Evolutionary conservation across 2,329 filamentous ascomycete species (phyloP).

Genomic region (Anisogramma anomala): DNA sequence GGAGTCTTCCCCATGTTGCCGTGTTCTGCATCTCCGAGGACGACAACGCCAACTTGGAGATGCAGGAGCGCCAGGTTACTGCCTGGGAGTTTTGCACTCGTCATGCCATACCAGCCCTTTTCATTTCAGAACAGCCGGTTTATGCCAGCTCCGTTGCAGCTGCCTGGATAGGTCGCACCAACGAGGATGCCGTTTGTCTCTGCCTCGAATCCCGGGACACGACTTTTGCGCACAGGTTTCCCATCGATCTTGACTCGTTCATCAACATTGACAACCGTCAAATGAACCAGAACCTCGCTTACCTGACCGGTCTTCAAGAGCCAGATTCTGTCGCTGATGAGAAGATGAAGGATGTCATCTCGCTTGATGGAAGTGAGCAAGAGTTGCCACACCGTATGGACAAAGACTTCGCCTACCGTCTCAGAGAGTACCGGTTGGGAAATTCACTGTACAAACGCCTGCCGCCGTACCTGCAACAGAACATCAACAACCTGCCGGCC

Average conservation of each 20-base stretch:
- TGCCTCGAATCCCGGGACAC: slow-evolving; percentile 33
- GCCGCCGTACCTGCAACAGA: too few relatives aligned
- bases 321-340: slow-evolving; percentile 7
- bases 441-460: too few relatives aligned
- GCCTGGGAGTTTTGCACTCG: slow-evolving; percentile 36
- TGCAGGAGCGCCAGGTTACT: slow-evolving; percentile 28
- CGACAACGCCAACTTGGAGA: slow-evolving; percentile 25
- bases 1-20: slow-evolving; percentile 37
- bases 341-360: slow-evolving; percentile 1
- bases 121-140: slow-evolving; percentile 34
- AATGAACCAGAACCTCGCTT: slow-evolving; percentile 42
- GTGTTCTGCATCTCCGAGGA: slow-evolving; percentile 36
- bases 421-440: too few relatives aligned
- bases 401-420: too few relatives aligned
- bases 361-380: background rate
- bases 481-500: too few relatives aligned
- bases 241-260: slow-evolving; percentile 38
- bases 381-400: background rate
- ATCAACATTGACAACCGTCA: slow-evolving; percentile 39
- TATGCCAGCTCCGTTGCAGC: slow-evolving; percentile 24
- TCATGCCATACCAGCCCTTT: slow-evolving; percentile 35
- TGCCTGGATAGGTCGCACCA: slow-evolving; percentile 25
- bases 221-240: slow-evolving; percentile 27
- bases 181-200: slow-evolving; percentile 34
- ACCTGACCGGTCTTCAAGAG: slow-evolving; percentile 30